Evolutionary conservation across 371 early-diverging fungal genomes (phyloP).

Genomic region (Apophysomyces trapeziformis): DNA sequence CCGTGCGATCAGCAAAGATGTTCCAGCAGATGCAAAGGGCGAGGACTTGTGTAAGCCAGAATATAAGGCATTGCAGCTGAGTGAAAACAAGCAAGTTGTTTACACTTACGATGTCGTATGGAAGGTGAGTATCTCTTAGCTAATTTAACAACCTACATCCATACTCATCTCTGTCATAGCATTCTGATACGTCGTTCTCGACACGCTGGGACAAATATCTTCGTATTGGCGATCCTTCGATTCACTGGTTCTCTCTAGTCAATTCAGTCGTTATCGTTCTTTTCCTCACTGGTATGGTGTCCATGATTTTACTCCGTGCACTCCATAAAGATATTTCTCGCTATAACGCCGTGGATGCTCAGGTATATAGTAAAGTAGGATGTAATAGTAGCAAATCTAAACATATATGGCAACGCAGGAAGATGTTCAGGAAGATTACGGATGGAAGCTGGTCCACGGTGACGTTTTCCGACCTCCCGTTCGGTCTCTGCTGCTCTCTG

Average conservation of each 20-base stretch:
- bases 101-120: conserved; percentile 87
- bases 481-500: conserved; percentile 75
- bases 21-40: conserved; percentile 26
- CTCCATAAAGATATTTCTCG: conserved; percentile 82
- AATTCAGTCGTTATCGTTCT: conserved; percentile 89
- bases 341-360: conserved; percentile 71
- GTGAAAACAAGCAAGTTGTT: conserved; percentile 46
- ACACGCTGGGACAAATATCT: conserved; percentile 94
- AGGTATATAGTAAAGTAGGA: conserved; percentile 26
- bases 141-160: neutral
- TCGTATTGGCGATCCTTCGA: conserved; percentile 75
- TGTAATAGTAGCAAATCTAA: neutral
- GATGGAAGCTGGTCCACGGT: conserved; percentile 90
- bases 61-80: conserved; percentile 13
- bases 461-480: conserved; percentile 89
- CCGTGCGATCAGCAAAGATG: conserved; percentile 56
- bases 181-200: conserved; percentile 75
- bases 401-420: conserved; percentile 39
- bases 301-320: conserved; percentile 79
- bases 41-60: conserved; percentile 10
- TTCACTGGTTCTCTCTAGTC: conserved; percentile 78
- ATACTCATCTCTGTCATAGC: conserved; percentile 23
- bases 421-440: conserved; percentile 84
- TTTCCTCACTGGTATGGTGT: conserved; percentile 86
- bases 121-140: conserved; percentile 51